Conservation (phyloP, 2,329 filamentous ascomycete species). For the Xylariaceae sp. region DNA sequence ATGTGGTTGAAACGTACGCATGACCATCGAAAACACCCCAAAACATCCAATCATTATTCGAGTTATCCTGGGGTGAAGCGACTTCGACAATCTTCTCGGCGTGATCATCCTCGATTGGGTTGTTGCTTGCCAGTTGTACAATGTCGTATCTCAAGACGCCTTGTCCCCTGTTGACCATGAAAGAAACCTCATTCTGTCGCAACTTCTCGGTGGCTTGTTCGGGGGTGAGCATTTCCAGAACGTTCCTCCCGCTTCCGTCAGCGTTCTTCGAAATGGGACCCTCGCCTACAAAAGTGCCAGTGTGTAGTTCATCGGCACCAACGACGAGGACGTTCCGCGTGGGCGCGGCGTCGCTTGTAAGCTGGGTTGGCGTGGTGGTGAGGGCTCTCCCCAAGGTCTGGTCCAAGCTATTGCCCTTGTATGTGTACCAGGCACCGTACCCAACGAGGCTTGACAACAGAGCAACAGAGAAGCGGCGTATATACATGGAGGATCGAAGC, state of each 20-base stretch:
- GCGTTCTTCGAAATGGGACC: conserved; percentile 88
- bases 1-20: conserved; percentile 64
- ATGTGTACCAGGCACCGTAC: conserved; percentile 79
- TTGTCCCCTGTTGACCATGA: conserved; percentile 84
- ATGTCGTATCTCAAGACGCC: conserved; percentile 95
- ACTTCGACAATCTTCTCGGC: conserved; percentile 97
- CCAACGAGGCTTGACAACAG: conserved; percentile 75
- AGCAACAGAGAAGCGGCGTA: conserved; percentile 71
- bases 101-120: conserved; percentile 98
- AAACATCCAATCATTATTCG: conserved; percentile 95
- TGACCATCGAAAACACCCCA: conserved; percentile 99
- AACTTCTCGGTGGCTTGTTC: conserved; percentile 93
- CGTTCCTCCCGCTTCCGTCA: conserved; percentile 81
- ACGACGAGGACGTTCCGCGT: conserved; percentile 81
- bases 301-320: conserved; percentile 88
- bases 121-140: conserved; percentile 93
- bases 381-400: conserved; percentile 47
- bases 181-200: conserved; percentile 89
- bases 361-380: conserved; percentile 47
- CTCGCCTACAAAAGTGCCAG: conserved; percentile 83
- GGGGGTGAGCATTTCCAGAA: conserved; percentile 94
- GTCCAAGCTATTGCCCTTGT: conserved; percentile 55
- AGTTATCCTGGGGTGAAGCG: conserved; percentile 59
- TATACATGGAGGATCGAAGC: conserved; percentile 76
- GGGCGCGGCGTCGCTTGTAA: conserved; percentile 49